Evolutionary conservation across 2,329 filamentous ascomycete genomes (phyloP).

Genomic region (Verticillium nubilum): DNA sequence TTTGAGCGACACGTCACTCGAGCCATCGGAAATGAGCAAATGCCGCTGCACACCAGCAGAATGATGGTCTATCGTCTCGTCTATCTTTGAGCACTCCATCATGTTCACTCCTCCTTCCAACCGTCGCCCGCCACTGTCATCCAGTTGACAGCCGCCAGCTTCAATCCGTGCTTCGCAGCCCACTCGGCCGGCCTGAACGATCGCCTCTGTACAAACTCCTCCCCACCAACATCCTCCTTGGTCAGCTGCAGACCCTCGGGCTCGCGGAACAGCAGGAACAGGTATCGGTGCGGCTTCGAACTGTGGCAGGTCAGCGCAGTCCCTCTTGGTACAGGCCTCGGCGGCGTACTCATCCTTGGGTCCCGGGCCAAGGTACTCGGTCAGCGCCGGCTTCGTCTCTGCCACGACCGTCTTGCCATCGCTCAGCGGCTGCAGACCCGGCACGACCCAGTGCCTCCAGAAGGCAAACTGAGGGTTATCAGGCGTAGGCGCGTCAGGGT

Average conservation of each 20-base stretch:
- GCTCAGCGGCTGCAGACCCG: constrained; percentile 28
- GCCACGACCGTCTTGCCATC: constrained; percentile 16
- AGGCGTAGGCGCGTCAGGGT: constrained; percentile 50
- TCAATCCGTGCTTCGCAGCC: constrained; percentile 28
- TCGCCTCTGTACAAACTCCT: constrained; percentile 38
- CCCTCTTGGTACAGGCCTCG: neutral
- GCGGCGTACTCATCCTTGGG: constrained; percentile 42
- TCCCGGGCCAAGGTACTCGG: constrained; percentile 36
- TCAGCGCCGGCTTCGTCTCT: constrained; percentile 27
- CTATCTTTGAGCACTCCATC: neutral
- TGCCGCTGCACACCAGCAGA: neutral
- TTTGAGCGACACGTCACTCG: neutral
- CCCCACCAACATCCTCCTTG: constrained; percentile 38
- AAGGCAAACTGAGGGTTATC: constrained; percentile 49
- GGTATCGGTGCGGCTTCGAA: constrained; percentile 41
- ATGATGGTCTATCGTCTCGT: neutral
- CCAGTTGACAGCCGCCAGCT: constrained; percentile 37
- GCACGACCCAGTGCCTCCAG: constrained; percentile 49
- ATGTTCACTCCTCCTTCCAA: constrained; percentile 20
- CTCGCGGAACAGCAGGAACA: constrained; percentile 39
- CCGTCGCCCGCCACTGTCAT: constrained; percentile 40
- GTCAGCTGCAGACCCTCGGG: constrained; percentile 24
- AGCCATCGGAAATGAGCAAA: neutral
- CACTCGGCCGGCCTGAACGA: constrained; percentile 35
- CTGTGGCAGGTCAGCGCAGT: constrained; percentile 16